A percentile compares a stretch with the other conserved stretches of the same genome.
These are phyloP conservation scores for Rutstroemia sydowiana DNA, from an alignment of 2,329 filamentous ascomycete species.

Conservation along the genomic window DNA sequence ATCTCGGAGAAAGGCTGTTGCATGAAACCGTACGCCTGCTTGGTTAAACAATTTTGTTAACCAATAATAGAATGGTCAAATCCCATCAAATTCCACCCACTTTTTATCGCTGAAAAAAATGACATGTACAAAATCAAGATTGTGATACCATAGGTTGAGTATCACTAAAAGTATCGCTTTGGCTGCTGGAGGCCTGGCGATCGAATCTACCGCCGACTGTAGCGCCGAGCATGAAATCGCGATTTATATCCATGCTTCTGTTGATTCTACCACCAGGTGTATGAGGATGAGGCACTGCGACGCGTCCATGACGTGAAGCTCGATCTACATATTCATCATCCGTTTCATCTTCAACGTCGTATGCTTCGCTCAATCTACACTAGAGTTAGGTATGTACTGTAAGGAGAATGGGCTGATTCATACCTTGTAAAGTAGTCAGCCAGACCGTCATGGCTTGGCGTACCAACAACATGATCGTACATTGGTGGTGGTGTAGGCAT, in stretches of 20 bases:
- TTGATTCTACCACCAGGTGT: conserved; percentile 29
- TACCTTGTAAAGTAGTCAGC: conserved; percentile 63
- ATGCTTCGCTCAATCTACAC: conserved; percentile 21
- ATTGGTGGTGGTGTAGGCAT: conserved; percentile 62
- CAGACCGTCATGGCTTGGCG: conserved; percentile 44
- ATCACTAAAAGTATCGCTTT: too few species aligned
- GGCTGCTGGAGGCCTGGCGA: too few species aligned
- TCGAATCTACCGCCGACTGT: background rate
- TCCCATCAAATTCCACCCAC: too few species aligned
- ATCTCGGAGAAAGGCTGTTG: too few species aligned
- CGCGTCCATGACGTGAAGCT: conserved; percentile 23
- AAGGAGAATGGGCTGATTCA: conserved; percentile 25
- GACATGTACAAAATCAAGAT: too few species aligned
- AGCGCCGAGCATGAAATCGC: conserved; percentile 28
- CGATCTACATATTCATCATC: conserved; percentile 26
- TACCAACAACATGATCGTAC: conserved; percentile 57
- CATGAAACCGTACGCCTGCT: too few species aligned
- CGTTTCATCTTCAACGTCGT: conserved; percentile 24
- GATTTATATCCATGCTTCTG: conserved; percentile 30
- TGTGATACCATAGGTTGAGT: too few species aligned
- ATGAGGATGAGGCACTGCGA: conserved; percentile 29
- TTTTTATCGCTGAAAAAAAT: too few species aligned
- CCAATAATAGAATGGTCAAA: too few species aligned
- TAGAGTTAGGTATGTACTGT: background rate
- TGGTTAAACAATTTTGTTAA: too few species aligned